A percentile compares a stretch with the other conserved stretches of the same genome.
phyloP scores from a whole-genome alignment of 1,139 yeast genomes.

The Suhomyces anneliseae region DNA sequence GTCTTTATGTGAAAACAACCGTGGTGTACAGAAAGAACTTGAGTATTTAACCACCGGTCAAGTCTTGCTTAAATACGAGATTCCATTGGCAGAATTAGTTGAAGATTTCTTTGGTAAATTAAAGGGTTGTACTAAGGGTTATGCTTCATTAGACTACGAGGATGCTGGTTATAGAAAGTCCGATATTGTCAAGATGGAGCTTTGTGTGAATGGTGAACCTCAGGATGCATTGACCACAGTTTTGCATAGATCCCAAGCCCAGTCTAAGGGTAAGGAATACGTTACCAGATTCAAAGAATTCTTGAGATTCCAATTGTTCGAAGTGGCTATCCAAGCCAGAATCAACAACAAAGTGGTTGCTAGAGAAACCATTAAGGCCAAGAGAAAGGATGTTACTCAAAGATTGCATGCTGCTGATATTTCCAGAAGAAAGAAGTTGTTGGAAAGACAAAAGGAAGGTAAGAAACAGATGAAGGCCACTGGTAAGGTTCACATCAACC shows the following conservation, averaged over 20 bases:
- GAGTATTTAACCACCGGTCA: conserved; percentile 81
- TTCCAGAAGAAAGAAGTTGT: conserved; percentile 81
- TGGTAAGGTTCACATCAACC: conserved; percentile 76
- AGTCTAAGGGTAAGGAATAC: conserved; percentile 72
- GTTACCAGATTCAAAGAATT: conserved; percentile 79
- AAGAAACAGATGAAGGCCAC: conserved; percentile 79
- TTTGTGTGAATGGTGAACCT: conserved; percentile 84
- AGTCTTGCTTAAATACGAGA: conserved; percentile 70
- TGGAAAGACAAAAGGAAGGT: conserved; percentile 91
- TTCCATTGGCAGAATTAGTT: conserved; percentile 87
- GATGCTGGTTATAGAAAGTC: conserved; percentile 84
- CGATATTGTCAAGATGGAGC: conserved; percentile 82
- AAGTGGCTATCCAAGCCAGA: conserved; percentile 88
- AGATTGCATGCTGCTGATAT: conserved; percentile 92
- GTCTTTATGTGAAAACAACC: conserved; percentile 75
- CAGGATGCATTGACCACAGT: conserved; percentile 93
- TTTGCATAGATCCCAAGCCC: conserved; percentile 79
- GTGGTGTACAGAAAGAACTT: conserved; percentile 81
- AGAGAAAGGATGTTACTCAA: conserved; percentile 90
- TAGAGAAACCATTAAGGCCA: conserved; percentile 89
- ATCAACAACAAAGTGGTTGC: conserved; percentile 85
- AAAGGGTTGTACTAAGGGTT: conserved; percentile 87
- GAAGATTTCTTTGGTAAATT: conserved; percentile 94
- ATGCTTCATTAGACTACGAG: conserved; percentile 92
- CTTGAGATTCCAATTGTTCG: conserved; percentile 79